Evolutionary conservation across 2,329 filamentous ascomycete genomes (phyloP).

Genomic region (Verticillium longisporum): DNA sequence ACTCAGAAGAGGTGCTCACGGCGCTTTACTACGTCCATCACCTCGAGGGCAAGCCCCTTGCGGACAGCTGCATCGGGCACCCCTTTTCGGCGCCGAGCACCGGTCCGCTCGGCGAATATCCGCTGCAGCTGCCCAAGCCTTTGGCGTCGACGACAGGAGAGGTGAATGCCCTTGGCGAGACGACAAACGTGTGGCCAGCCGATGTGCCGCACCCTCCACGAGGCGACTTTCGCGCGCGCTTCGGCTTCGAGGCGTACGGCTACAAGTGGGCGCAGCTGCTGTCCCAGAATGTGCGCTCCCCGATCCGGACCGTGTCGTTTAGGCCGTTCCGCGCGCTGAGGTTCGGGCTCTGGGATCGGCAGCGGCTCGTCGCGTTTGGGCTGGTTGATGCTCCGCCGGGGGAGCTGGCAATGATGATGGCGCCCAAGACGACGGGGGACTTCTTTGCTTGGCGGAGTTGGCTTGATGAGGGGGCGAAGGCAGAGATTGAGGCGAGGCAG

Average conservation of each 20-base stretch:
- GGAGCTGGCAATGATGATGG: not conserved
- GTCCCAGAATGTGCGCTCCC: not conserved
- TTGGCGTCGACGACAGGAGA: no score
- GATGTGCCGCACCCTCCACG: not conserved
- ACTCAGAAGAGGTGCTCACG: slow-evolving; percentile 4
- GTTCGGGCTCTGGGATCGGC: not conserved
- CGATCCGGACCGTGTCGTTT: not conserved
- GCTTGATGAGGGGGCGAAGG: not conserved
- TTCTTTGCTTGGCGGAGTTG: not conserved
- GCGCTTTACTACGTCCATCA: slow-evolving; percentile 1
- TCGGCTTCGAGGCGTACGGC: not conserved
- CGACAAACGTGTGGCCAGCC: not conserved
- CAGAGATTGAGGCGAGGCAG: not conserved
- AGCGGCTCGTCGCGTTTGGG: not conserved
- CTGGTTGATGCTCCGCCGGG: not conserved
- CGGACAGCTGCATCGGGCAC: not conserved
- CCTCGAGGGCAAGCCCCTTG: not conserved
- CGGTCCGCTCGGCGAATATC: not conserved
- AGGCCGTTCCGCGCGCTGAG: not conserved
- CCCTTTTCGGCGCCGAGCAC: not conserved
- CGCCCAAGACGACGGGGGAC: not conserved
- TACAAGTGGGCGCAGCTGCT: not conserved
- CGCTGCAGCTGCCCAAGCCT: not conserved
- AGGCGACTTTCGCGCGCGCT: not conserved
- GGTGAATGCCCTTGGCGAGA: not conserved